These are phyloP conservation scores for Sporothrix brunneoviolacea DNA, from an alignment of 2,329 filamentous ascomycete species.

Conservation along the genomic window DNA sequence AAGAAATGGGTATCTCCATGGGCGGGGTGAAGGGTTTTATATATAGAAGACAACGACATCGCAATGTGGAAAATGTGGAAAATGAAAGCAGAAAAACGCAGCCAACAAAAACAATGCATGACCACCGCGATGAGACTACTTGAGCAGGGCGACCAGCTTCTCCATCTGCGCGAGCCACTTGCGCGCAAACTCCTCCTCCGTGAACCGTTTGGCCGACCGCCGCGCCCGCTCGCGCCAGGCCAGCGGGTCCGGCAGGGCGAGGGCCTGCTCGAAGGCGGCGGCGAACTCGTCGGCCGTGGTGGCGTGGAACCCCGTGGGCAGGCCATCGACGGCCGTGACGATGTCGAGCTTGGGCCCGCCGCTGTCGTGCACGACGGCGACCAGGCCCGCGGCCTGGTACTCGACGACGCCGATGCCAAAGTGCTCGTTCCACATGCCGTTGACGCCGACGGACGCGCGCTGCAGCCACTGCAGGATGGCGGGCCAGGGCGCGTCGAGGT, in stretches of 20 bases:
- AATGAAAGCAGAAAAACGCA: too few species aligned
- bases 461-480: slow-evolving; percentile 75
- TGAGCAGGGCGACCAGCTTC: slow-evolving; percentile 49
- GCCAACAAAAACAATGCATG: not conserved
- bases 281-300: slow-evolving; percentile 74
- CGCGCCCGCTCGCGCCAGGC: slow-evolving; percentile 71
- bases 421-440: slow-evolving; percentile 99
- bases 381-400: slow-evolving; percentile 90
- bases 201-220: slow-evolving; percentile 74
- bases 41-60: too few species aligned
- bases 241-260: slow-evolving; percentile 64
- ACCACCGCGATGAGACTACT: not conserved
- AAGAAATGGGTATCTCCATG: slow-evolving; percentile 12
- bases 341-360: slow-evolving; percentile 93
- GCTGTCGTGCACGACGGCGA: slow-evolving; percentile 87
- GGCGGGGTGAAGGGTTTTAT: not conserved
- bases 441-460: slow-evolving; percentile 76
- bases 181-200: slow-evolving; percentile 74
- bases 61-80: too few species aligned
- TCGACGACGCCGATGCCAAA: slow-evolving; percentile 98
- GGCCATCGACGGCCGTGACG: slow-evolving; percentile 70
- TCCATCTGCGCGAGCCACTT: slow-evolving; percentile 74
- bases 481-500: slow-evolving; percentile 84
- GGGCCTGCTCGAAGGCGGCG: slow-evolving; percentile 67
- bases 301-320: slow-evolving; percentile 84